These are phyloP conservation scores for Eucalyptus decipiens DNA, from an alignment of 345 rosid species.

Conservation along the genomic window DNA sequence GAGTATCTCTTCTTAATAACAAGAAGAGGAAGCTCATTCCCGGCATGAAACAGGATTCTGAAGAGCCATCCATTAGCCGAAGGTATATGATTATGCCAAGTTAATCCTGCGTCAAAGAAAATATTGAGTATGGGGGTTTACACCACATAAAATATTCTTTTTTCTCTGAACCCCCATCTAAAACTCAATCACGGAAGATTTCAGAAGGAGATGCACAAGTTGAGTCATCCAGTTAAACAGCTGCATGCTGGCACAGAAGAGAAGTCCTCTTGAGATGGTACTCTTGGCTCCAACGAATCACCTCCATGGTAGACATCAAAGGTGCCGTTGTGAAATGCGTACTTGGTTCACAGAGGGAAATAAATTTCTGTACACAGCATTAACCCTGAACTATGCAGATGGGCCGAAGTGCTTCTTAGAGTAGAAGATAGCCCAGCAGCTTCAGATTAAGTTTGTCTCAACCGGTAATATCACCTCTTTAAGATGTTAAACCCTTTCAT, in stretches of 20 bases:
- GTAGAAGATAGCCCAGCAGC: background rate
- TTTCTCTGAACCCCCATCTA: conserved; percentile 6
- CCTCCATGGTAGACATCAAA: background rate
- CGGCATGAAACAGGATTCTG: conserved; percentile 47
- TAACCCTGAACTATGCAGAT: background rate
- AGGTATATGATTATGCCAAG: conserved; percentile 43
- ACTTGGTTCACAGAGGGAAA: background rate
- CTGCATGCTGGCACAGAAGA: background rate
- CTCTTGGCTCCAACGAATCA: background rate
- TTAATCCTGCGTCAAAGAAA: conserved; percentile 92
- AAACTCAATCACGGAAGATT: background rate
- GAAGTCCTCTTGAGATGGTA: background rate
- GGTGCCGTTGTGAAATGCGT: background rate
- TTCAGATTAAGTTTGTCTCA: background rate
- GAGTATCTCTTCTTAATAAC: conserved; percentile 45
- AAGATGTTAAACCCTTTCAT: background rate
- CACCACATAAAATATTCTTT: conserved; percentile 25
- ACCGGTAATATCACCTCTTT: background rate
- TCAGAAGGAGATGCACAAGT: background rate
- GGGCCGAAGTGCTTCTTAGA: background rate
- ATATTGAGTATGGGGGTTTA: conserved; percentile 77
- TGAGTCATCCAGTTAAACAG: background rate
- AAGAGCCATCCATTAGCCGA: conserved; percentile 55
- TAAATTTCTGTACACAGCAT: background rate
- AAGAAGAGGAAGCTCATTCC: conserved; percentile 60